Conservation (phyloP, 352 stramenopile species). For the Phytophthora tentaculata region DNA sequence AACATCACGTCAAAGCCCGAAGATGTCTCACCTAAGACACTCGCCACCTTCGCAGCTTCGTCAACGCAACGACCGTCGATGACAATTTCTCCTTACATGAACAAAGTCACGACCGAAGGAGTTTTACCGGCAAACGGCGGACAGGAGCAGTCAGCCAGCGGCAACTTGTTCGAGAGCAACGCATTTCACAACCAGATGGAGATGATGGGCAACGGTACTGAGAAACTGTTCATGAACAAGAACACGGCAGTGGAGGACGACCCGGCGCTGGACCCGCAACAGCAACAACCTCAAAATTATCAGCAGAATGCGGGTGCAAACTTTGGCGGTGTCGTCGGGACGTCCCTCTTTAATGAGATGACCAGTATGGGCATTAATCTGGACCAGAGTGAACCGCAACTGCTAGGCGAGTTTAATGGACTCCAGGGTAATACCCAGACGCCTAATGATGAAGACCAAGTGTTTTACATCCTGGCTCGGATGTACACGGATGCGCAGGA, state of each 20-base stretch:
- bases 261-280: conserved; percentile 31
- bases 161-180: conserved; percentile 78
- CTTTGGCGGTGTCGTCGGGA: conserved; percentile 45
- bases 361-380: conserved; percentile 78
- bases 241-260: conserved; percentile 38
- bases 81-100: conserved; percentile 80
- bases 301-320: conserved; percentile 22
- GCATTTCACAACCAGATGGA: conserved; percentile 80
- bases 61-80: conserved; percentile 54
- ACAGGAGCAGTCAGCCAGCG: conserved; percentile 37
- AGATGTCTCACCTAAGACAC: conserved; percentile 46
- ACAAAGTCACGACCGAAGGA: conserved; percentile 57
- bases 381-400: conserved; percentile 43
- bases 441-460: conserved; percentile 64
- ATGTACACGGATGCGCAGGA: conserved; percentile 78
- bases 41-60: conserved; percentile 39
- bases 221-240: conserved; percentile 52
- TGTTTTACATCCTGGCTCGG: conserved; percentile 82
- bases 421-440: conserved; percentile 24
- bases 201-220: conserved; percentile 39
- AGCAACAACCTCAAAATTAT: conserved; percentile 28
- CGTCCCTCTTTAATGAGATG: conserved; percentile 74
- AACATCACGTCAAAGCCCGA: conserved; percentile 46
- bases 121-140: conserved; percentile 3
- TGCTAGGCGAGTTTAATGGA: conserved; percentile 53